A percentile compares a stretch with the other conserved stretches of the same genome.
Evolutionary conservation across 208 protist genomes (phyloP).

Genomic region (Wallacemonas sp.): DNA sequence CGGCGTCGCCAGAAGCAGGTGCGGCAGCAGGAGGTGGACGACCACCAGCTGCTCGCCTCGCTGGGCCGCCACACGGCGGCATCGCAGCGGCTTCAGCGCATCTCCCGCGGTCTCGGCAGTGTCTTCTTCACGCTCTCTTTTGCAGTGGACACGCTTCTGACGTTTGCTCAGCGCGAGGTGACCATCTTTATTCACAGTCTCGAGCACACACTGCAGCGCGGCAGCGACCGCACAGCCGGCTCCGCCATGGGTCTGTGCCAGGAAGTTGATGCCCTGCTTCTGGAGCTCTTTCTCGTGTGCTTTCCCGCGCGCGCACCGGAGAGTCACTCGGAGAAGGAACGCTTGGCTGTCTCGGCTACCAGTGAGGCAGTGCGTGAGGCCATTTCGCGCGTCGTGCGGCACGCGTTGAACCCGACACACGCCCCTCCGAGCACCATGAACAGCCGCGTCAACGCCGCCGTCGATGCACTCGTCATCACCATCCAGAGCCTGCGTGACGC

Average conservation of each 20-base stretch:
- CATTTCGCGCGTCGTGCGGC: conserved; percentile 41
- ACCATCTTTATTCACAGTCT: conserved; percentile 46
- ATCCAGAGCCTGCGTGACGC: conserved; percentile 33
- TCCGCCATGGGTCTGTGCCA: conserved; percentile 71
- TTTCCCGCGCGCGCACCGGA: conserved; percentile 26
- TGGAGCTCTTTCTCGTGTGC: conserved; percentile 44
- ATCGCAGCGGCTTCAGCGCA: background rate
- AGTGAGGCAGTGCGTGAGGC: conserved; percentile 30
- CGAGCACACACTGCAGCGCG: conserved; percentile 30
- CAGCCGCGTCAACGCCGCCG: conserved; percentile 48
- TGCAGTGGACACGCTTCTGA: conserved; percentile 67
- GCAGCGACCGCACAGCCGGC: conserved; percentile 14
- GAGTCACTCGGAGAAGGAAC: conserved; percentile 4
- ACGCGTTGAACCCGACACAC: conserved; percentile 54
- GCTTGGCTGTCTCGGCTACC: conserved; percentile 16
- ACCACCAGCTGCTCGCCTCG: conserved; percentile 29
- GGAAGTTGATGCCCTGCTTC: conserved; percentile 56
- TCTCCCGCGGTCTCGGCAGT: conserved; percentile 56
- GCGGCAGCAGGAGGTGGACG: conserved; percentile 46
- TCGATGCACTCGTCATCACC: conserved; percentile 64
- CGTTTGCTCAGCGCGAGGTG: conserved; percentile 58
- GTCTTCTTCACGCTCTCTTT: conserved; percentile 81
- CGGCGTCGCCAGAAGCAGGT: conserved; percentile 61
- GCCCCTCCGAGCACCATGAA: conserved; percentile 51
- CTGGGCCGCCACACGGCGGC: conserved; percentile 18